These are phyloP conservation scores for Panicum miliaceum DNA, from an alignment of 176 grass and related monocot species.

Conservation along the genomic window DNA sequence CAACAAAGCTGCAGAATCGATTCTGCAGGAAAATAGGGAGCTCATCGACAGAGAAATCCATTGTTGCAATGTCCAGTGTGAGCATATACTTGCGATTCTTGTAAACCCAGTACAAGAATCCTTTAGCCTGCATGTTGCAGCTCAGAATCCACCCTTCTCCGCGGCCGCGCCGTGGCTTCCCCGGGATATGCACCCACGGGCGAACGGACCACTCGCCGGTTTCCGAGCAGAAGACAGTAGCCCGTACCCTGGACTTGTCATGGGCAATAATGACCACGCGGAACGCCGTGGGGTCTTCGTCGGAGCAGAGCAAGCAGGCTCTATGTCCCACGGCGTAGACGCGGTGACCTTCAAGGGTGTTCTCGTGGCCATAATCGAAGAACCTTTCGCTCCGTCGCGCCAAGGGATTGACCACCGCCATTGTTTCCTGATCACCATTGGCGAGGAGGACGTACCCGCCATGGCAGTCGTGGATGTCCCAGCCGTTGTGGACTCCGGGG, in stretches of 20 bases:
- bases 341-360: background rate
- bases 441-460: background rate
- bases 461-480: slow-evolving; percentile 19
- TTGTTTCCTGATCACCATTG: background rate
- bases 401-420: slow-evolving; percentile 20
- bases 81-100: background rate
- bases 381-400: background rate
- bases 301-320: background rate
- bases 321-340: no score
- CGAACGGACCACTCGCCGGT: background rate
- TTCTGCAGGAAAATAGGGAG: background rate
- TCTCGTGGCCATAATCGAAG: background rate
- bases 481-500: background rate
- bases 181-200: slow-evolving; percentile 7
- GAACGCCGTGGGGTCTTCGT: background rate
- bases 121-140: slow-evolving; percentile 10
- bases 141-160: background rate
- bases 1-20: background rate
- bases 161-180: background rate
- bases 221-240: background rate
- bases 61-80: background rate
- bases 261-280: background rate
- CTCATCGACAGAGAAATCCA: slow-evolving; percentile 7
- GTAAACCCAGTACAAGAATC: slow-evolving; percentile 9
- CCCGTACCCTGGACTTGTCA: slow-evolving; percentile 4